Conservation (phyloP, 2,329 filamentous ascomycete genomes). For the Epichloe amarillans region DNA sequence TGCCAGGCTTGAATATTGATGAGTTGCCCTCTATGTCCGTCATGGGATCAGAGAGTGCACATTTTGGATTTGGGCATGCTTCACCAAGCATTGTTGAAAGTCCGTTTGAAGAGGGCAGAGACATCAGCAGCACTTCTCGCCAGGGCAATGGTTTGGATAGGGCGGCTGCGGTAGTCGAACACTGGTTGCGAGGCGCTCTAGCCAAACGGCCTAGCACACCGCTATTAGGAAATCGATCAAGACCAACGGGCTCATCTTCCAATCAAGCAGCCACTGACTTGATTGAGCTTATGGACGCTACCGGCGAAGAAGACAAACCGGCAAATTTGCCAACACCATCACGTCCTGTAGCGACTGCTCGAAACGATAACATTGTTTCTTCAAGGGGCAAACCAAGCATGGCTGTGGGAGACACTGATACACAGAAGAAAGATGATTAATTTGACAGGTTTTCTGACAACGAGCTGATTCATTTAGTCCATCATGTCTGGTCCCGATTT, state of each 20-base stretch:
- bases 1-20: slow-evolving; percentile 66
- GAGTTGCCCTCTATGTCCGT: slow-evolving; percentile 52
- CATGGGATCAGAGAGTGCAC: slow-evolving; percentile 46
- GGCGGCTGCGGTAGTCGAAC: slow-evolving; percentile 76
- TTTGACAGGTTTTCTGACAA: not conserved
- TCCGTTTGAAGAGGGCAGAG: slow-evolving; percentile 34
- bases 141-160: slow-evolving; percentile 56
- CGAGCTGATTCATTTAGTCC: not conserved
- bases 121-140: slow-evolving; percentile 26
- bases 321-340: slow-evolving; percentile 19
- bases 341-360: slow-evolving; percentile 24
- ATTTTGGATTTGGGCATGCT: slow-evolving; percentile 36
- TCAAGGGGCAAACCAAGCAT: slow-evolving; percentile 24
- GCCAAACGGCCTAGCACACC: slow-evolving; percentile 45
- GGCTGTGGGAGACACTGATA: slow-evolving; percentile 1
- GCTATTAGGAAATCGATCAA: slow-evolving; percentile 26
- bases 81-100: slow-evolving; percentile 35
- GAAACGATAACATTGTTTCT: slow-evolving; percentile 18
- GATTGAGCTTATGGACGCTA: slow-evolving; percentile 57
- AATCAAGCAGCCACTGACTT: slow-evolving; percentile 41
- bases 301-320: slow-evolving; percentile 37
- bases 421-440: slow-evolving; percentile 30
- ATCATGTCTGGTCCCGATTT: not conserved
- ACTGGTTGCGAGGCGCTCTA: slow-evolving; percentile 78
- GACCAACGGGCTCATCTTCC: slow-evolving; percentile 12